phyloP scores from a whole-genome alignment of 345 rosid species.

The Schrenkiella parvula region DNA sequence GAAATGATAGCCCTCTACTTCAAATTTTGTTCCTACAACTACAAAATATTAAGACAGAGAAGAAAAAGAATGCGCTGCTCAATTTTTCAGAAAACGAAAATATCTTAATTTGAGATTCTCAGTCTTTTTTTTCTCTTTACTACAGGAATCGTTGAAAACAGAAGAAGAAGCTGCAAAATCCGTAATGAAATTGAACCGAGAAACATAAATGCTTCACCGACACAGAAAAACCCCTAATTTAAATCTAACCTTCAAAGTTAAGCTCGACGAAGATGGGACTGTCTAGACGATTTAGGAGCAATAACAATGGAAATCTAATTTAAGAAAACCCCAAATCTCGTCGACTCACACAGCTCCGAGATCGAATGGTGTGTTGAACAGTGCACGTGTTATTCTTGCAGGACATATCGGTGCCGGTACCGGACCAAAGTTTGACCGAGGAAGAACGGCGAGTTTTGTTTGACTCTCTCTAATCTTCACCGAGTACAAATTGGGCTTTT shows the following conservation, averaged over 20 bases:
- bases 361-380: not conserved
- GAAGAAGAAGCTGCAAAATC: not conserved
- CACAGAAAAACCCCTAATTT: not conserved
- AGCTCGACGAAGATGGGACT: not conserved
- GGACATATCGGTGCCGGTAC: not conserved
- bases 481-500: not conserved
- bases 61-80: not conserved
- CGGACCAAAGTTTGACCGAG: not conserved
- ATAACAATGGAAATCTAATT: not conserved
- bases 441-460: conserved; percentile 2
- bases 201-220: not conserved
- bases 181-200: not conserved
- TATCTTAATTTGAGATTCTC: not conserved
- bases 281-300: not conserved
- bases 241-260: not conserved
- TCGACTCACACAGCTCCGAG: conserved; percentile 14
- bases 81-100: not conserved
- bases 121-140: not conserved
- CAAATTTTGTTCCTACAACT: conserved; percentile 3
- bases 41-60: not conserved
- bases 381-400: conserved; percentile 1
- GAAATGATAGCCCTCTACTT: not conserved
- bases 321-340: not conserved
- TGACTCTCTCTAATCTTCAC: not conserved
- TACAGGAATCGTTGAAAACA: not conserved